Conservation (phyloP, 2,329 filamentous ascomycete species). For the Sporothrix euskadiensis region DNA sequence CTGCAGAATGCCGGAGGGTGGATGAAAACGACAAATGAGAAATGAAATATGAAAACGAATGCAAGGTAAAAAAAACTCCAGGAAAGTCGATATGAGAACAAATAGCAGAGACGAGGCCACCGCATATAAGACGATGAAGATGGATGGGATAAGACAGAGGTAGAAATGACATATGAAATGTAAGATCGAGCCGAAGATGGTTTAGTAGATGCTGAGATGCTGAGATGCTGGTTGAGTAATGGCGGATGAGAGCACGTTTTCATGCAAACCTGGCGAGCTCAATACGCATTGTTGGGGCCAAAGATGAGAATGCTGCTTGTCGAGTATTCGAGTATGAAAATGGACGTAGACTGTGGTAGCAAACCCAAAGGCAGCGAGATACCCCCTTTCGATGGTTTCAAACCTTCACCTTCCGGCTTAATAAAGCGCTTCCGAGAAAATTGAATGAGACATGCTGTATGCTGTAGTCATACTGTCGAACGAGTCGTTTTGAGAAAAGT, state of each 20-base stretch:
- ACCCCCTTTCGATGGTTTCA: background rate
- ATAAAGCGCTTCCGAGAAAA: background rate
- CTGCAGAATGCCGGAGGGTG: background rate
- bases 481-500: no score
- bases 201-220: background rate
- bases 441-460: background rate
- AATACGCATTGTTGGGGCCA: background rate
- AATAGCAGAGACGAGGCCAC: background rate
- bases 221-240: background rate
- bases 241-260: background rate
- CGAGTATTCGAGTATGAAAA: background rate
- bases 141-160: background rate
- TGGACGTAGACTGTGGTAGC: background rate
- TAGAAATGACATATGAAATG: background rate
- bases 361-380: background rate
- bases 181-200: background rate
- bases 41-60: background rate
- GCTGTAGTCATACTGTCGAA: background rate
- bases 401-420: slow-evolving; percentile 11
- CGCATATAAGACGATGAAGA: background rate
- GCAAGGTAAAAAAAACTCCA: slow-evolving; percentile 1
- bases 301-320: background rate
- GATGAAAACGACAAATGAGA: background rate
- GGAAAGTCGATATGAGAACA: background rate
- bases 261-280: slow-evolving; percentile 1